phyloP scores from a whole-genome alignment of 2,329 filamentous ascomycete genomes.

The Colletotrichum sp. region DNA sequence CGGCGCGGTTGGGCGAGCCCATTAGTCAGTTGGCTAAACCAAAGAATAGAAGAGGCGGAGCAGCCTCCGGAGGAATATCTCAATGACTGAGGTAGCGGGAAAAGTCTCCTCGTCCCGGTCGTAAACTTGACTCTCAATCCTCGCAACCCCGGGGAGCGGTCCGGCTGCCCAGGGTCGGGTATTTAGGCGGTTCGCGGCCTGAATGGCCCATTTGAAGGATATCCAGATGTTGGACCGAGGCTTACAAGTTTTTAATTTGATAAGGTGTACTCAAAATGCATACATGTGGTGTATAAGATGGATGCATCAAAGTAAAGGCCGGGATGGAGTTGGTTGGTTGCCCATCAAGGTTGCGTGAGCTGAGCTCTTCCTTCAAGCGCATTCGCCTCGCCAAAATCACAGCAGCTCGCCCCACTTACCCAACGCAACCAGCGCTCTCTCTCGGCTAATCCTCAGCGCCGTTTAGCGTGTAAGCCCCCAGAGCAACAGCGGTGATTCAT shows the following conservation, averaged over 20 bases:
- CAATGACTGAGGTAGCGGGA: rapidly evolving
- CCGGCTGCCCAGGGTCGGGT: not conserved
- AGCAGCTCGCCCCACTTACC: not conserved
- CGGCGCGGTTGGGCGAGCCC: not conserved
- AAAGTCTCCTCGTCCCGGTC: not conserved
- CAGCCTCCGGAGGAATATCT: not conserved
- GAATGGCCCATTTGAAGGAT: not conserved
- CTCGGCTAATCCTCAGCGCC: not conserved
- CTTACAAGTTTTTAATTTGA: not conserved
- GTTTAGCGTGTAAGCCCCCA: not conserved
- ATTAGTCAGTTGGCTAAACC: not conserved
- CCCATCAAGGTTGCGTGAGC: not conserved
- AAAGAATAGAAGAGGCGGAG: not conserved
- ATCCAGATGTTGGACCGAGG: not conserved
- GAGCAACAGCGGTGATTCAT: not conserved
- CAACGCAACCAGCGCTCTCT: not conserved
- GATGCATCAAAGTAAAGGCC: not conserved
- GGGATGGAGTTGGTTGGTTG: not conserved
- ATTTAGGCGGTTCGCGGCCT: not conserved
- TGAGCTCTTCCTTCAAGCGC: not conserved
- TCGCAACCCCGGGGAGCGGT: not conserved
- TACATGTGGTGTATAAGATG: not conserved
- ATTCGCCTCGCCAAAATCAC: not conserved
- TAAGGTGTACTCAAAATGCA: not conserved
- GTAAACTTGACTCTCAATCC: not conserved